Evolutionary conservation across 2,329 filamentous ascomycete species (phyloP), one percentile per base, ranked within the genome.

Genomic region (Tolypocladium paradoxum): DNA sequence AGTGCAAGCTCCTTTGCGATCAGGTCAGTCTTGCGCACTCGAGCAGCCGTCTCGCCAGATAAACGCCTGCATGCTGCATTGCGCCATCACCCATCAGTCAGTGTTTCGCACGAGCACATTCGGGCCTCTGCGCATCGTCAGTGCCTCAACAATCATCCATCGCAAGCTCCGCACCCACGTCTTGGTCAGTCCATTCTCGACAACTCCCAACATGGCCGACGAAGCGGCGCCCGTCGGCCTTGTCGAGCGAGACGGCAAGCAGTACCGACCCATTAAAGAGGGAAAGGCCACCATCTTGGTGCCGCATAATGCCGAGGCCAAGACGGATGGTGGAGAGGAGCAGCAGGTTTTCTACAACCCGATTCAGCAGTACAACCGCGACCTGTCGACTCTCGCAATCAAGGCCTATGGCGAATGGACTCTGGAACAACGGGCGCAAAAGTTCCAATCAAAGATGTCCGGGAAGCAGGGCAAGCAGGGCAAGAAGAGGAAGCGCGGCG

Each of bases 341-440:
- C 80, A 84, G 60, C 87, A 92, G 62, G 95, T 99, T 53, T 99
- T 99, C 66, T 99, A 99, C 78, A 99, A 99, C 62, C 92, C 93
- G 0, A 96, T 99, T 52, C 93, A 99, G 67, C 93, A 99, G 67
- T 99, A 97, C 76, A 99, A 99, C 70, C 87, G 95, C 48, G 93
- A 99, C 66, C 72, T 99, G 59, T 96, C 90, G 56, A 89, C 96
- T 29, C 78, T 99, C 16, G 90, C 90, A 1, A 96, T 99, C 68
- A 89, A 88, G 64, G 87, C 88, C 0, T 96, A 92, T 67, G 89
- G 88, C 1, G 84, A 93, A 60, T 83, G 89, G 34, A 65, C 60
- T 36, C 60, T 83, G 20, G 71, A 77, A 35, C 73, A 70, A 61
- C 73, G 71, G 54, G 70, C 68, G 31, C 70, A 71, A 56, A 70